Conservation (phyloP, 441 rosid genomes). For the Dalechampia spathulata region DNA sequence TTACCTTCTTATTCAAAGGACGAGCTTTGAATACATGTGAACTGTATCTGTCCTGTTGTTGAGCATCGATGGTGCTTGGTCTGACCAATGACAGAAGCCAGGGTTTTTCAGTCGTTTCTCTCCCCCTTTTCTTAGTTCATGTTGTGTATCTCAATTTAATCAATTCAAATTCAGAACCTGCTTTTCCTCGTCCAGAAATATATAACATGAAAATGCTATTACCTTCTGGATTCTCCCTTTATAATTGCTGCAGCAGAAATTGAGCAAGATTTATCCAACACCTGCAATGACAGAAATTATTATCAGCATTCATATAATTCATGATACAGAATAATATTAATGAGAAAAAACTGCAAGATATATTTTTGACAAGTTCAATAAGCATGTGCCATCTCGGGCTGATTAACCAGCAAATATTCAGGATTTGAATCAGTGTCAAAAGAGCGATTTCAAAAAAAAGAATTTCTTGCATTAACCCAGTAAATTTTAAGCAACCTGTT, state of each 20-base stretch:
- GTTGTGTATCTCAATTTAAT: no score
- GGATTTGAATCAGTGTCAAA: not conserved
- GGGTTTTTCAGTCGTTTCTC: no score
- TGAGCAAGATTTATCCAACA: constrained; percentile 27
- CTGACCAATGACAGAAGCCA: constrained; percentile 21
- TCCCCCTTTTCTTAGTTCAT: no score
- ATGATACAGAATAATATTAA: not conserved
- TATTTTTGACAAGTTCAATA: not conserved
- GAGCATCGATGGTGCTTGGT: constrained; percentile 31
- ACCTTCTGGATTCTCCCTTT: constrained; percentile 51
- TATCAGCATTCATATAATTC: not conserved
- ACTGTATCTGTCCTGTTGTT: constrained; percentile 32
- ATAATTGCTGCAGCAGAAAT: constrained; percentile 29
- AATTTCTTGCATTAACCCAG: constrained; percentile 2
- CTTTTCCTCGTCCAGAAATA: not conserved
- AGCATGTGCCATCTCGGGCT: not conserved
- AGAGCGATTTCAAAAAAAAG: not conserved
- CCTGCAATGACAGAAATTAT: constrained; percentile 32
- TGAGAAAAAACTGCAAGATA: not conserved
- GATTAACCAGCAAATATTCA: not conserved
- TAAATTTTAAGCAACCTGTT: constrained; percentile 38
- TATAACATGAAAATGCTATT: not conserved
- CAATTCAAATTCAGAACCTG: no score
- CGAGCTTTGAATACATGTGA: constrained; percentile 55
- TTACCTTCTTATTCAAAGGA: constrained; percentile 76